Percentiles rank a stretch among this genome's conserved stretches.
Evolutionary conservation across 345 rosid species (phyloP).

Genomic region (Populus ilicifolia): DNA sequence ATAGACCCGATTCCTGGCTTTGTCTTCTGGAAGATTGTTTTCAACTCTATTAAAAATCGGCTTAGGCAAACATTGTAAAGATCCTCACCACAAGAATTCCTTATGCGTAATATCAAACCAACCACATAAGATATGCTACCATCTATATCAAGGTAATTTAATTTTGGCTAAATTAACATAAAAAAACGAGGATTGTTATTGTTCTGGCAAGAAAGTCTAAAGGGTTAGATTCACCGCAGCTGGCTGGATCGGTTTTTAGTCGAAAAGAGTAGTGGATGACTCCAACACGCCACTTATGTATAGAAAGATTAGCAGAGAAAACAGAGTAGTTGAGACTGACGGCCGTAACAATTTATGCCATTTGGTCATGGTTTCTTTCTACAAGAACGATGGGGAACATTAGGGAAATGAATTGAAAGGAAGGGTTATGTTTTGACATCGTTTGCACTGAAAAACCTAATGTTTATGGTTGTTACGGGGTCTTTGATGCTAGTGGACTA

Average conservation of each 20-base stretch:
- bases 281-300: background rate
- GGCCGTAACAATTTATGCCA: background rate
- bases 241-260: conserved; percentile 17
- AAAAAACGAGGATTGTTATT: conserved; percentile 22
- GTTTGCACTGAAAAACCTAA: background rate
- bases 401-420: background rate
- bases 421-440: background rate
- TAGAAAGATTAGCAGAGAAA: conserved; percentile 7
- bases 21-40: too few species aligned
- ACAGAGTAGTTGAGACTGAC: background rate
- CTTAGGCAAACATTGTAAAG: too few species aligned
- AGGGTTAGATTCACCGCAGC: conserved; percentile 22
- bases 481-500: background rate
- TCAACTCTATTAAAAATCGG: too few species aligned
- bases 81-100: too few species aligned
- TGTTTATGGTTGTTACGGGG: background rate
- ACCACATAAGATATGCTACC: too few species aligned
- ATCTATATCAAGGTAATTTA: too few species aligned
- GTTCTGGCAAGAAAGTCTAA: conserved; percentile 27
- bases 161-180: conserved; percentile 29
- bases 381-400: background rate
- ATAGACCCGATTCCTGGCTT: too few species aligned
- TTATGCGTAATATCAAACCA: too few species aligned
- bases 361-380: background rate
- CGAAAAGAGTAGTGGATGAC: conserved; percentile 36